A percentile compares a stretch with the other conserved stretches of the same genome.
Evolutionary conservation across 768 basidiomycete genomes (phyloP).

Genomic region (Pleurotus citrinopileatus): DNA sequence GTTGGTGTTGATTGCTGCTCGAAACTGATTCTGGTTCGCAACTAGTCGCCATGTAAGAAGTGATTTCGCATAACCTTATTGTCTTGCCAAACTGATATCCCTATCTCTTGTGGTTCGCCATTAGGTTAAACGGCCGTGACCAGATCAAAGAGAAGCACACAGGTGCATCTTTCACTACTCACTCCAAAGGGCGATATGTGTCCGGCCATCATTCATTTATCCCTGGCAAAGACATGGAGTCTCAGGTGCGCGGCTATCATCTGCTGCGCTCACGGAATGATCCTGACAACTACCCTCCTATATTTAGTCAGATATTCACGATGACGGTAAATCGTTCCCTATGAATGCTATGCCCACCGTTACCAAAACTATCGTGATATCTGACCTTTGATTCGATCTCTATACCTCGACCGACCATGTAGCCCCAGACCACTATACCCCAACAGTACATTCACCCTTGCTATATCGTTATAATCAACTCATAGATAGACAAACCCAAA

Average conservation of each 20-base stretch:
- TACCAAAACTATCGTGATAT: slow-evolving; percentile 1
- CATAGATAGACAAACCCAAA: too few species aligned
- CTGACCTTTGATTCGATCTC: neutral
- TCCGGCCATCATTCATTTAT: slow-evolving; percentile 1
- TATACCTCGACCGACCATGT: neutral
- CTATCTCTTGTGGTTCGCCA: neutral
- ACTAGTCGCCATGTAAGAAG: slow-evolving; percentile 30
- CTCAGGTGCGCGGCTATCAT: neutral
- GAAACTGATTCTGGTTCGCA: neutral
- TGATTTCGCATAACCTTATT: too few species aligned
- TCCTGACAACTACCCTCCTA: neutral
- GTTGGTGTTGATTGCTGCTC: neutral
- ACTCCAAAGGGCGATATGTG: neutral
- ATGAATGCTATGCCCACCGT: slow-evolving; percentile 8
- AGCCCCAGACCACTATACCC: neutral
- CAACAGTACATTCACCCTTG: neutral
- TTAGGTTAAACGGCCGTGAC: slow-evolving; percentile 21
- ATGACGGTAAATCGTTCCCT: neutral
- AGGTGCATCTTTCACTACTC: slow-evolving; percentile 7
- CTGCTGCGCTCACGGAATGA: neutral
- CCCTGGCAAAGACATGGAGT: slow-evolving; percentile 11
- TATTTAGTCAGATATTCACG: too few species aligned
- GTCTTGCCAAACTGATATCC: too few species aligned
- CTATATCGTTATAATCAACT: neutral
- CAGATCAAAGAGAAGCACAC: slow-evolving; percentile 17